Percentiles rank a stretch among this genome's conserved stretches.
These are phyloP conservation scores for Sporobolomyces phaffii DNA, from an alignment of 768 basidiomycete genomes.

Conservation along the genomic window DNA sequence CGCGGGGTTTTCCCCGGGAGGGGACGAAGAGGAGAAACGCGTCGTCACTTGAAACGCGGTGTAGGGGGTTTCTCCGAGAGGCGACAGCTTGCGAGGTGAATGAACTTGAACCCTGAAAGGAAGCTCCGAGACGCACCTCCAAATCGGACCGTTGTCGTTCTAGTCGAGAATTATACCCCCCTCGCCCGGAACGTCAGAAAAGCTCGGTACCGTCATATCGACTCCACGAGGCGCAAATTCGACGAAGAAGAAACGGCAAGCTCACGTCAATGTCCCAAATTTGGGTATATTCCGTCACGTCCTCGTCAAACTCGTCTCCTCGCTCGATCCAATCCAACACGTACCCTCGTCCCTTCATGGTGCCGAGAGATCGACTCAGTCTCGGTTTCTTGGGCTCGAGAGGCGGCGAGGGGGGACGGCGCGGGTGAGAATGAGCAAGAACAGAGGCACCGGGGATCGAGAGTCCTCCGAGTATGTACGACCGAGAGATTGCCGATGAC, in stretches of 20 bases:
- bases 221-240: no score
- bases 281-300: constrained; percentile 13
- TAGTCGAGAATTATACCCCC: no score
- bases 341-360: neutral
- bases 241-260: no score
- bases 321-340: constrained; percentile 24
- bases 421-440: constrained; percentile 20
- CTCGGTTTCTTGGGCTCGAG: neutral
- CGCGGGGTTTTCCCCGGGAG: constrained; percentile 36
- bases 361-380: neutral
- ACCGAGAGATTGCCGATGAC: neutral
- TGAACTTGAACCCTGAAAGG: constrained; percentile 69
- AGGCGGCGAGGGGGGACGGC: neutral
- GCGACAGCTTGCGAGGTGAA: constrained; percentile 69
- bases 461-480: neutral
- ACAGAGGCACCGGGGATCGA: constrained; percentile 18
- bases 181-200: no score
- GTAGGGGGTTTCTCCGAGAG: constrained; percentile 59
- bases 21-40: constrained; percentile 51
- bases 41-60: constrained; percentile 73
- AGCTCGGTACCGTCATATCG: no score
- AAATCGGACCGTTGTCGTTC: constrained; percentile 46
- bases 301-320: constrained; percentile 31
- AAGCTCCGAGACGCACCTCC: constrained; percentile 68
- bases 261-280: constrained; percentile 39